Evolutionary conservation across 1,284 basidiomycete species (phyloP), one percentile per base, ranked within the genome.

Genomic region (Blastosporella zonata): DNA sequence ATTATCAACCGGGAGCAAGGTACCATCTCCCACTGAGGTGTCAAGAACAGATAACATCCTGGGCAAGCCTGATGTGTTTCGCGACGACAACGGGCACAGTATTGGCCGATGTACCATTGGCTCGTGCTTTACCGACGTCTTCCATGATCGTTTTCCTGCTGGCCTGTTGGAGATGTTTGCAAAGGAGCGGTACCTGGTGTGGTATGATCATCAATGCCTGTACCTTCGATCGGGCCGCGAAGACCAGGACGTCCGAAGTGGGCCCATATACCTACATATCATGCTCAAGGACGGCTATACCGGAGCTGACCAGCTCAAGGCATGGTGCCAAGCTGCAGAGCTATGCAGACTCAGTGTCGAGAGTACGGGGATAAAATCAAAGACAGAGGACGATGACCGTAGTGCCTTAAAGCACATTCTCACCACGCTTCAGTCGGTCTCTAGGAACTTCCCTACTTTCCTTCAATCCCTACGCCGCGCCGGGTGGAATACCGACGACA

Each of bases 301-400:
- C 12, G 55, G 70, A 2, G 49, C 60, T 20, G 80, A 82, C 59
- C 74, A 78, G 43, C 67, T 83, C 42, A 75, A 75, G 50, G 81
- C 77, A 15, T 84, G 82, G 82, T 55, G 74, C 29, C 74, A 78
- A 52, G 78, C 75, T 1, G 57, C 59, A 1, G 70, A 72, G 46
- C 47, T 66, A 41, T 69, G 55, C 56, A 63, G 51, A 49, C 53
- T n/a, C 31, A 56, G 34, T 17, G 31, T 46, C 20, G 20, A 22
- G 36, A 37, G 20, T 12, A 2, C 20, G 20, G 4, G 12, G 9
- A 22, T 13, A 31, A 43, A 46, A 9, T 18, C 10, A 29, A 31
- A 41, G 21, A 10, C 13, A 33, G 21, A 39, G n/a, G 34, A 35
- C 17, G 2, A 37, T 8, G 22, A 37, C 13, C 15, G 38, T 18